Evolutionary conservation across 2,329 filamentous ascomycete species (phyloP).

Genomic region (Chaetomium strumarium): DNA sequence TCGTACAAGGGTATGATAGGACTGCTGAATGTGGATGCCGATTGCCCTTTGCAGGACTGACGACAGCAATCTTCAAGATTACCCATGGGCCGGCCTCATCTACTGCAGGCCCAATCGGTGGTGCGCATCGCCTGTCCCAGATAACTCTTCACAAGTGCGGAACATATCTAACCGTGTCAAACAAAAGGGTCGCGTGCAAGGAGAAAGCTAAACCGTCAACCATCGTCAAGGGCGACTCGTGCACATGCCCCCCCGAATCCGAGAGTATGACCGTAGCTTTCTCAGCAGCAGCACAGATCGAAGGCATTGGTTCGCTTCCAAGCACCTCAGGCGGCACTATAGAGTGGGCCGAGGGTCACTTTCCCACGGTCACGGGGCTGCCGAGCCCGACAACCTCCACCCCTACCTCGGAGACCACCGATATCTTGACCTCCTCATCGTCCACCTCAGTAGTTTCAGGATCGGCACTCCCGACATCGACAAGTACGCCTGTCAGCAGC

Average conservation of each 20-base stretch:
- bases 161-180: background rate
- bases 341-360: constrained; percentile 23
- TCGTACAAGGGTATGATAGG: constrained; percentile 4
- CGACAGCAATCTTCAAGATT: constrained; percentile 2
- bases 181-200: constrained; percentile 19
- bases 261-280: constrained; percentile 23
- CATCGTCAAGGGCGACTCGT: constrained; percentile 20
- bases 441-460: background rate
- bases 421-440: background rate
- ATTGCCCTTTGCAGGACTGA: background rate
- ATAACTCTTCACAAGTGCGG: background rate
- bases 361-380: constrained; percentile 14
- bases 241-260: constrained; percentile 20
- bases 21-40: constrained; percentile 4
- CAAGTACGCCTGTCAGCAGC: background rate
- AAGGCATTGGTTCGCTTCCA: constrained; percentile 20
- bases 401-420: background rate
- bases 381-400: constrained; percentile 3
- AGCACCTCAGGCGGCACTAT: constrained; percentile 19
- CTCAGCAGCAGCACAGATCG: constrained; percentile 9
- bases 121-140: constrained; percentile 3
- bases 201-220: constrained; percentile 20
- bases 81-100: constrained; percentile 29
- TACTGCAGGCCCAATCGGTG: constrained; percentile 28
- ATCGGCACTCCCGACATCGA: background rate